Percentiles rank a stretch among this genome's conserved stretches.
Conservation (phyloP, 176 grass and related monocot species). For the Elaeis guineensis region DNA sequence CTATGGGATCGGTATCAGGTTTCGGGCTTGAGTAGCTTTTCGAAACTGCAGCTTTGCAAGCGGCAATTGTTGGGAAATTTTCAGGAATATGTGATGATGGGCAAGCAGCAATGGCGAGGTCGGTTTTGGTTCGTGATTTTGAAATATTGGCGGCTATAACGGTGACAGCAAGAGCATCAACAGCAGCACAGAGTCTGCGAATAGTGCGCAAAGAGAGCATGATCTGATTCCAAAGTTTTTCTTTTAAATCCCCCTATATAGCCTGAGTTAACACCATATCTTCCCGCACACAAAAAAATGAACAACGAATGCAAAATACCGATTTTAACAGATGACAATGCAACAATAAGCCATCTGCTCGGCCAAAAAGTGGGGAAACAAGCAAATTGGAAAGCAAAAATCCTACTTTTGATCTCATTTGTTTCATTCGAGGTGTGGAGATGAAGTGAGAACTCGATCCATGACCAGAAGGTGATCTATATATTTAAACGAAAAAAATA, state of each 20-base stretch:
- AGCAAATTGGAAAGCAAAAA: too few species aligned
- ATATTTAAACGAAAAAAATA: too few species aligned
- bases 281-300: too few species aligned
- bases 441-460: too few species aligned
- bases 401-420: too few species aligned
- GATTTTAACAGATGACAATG: too few species aligned
- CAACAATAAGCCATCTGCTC: too few species aligned
- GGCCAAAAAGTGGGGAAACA: too few species aligned
- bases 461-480: too few species aligned
- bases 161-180: constrained; percentile 77
- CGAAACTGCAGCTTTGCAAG: constrained; percentile 42
- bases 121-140: constrained; percentile 26
- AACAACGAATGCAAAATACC: too few species aligned
- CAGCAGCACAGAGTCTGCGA: constrained; percentile 60
- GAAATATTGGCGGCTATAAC: constrained; percentile 68
- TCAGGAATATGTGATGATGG: constrained; percentile 18
- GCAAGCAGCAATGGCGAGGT: constrained; percentile 30
- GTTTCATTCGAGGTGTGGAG: too few species aligned
- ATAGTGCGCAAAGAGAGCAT: constrained; percentile 54
- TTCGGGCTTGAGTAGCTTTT: not conserved
- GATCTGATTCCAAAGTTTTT: constrained; percentile 6
- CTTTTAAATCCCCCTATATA: not conserved
- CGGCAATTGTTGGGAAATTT: constrained; percentile 64
- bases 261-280: too few species aligned
- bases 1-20: not conserved